A percentile compares a stretch with the other conserved stretches of the same genome.
These are phyloP conservation scores for Heterobasidion occidentale DNA, from an alignment of 1,284 basidiomycete species.

Conservation along the genomic window DNA sequence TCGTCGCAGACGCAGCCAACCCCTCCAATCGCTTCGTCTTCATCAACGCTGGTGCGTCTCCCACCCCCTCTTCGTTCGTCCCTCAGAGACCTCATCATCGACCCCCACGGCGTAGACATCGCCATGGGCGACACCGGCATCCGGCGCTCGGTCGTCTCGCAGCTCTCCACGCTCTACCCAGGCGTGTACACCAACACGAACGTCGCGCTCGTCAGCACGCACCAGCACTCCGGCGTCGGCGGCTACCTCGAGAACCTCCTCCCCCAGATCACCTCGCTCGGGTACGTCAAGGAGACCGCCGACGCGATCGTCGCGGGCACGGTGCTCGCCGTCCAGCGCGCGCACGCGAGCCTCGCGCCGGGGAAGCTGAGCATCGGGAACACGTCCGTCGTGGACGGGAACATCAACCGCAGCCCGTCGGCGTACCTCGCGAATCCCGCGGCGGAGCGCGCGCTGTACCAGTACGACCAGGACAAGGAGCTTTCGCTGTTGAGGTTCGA, in stretches of 20 bases:
- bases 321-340: constrained; percentile 59
- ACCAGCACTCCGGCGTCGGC: constrained; percentile 73
- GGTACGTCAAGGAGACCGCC: constrained; percentile 63
- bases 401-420: constrained; percentile 67
- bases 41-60: constrained; percentile 57
- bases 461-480: constrained; percentile 67
- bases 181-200: constrained; percentile 65
- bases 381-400: constrained; percentile 57
- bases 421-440: constrained; percentile 70
- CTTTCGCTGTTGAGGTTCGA: constrained; percentile 61
- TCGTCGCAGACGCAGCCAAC: constrained; percentile 55
- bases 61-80: constrained; percentile 1
- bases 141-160: constrained; percentile 58
- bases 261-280: constrained; percentile 69
- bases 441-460: constrained; percentile 55
- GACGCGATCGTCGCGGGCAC: constrained; percentile 67
- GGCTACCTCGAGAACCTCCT: constrained; percentile 75
- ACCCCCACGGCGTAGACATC: constrained; percentile 40
- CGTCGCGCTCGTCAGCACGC: constrained; percentile 73
- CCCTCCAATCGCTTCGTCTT: constrained; percentile 60
- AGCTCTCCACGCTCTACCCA: constrained; percentile 47
- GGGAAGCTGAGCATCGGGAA: constrained; percentile 62
- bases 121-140: constrained; percentile 78
- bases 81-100: neutral
- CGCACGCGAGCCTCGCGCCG: constrained; percentile 53